Evolutionary conservation across 805 yeast genomes (phyloP).

Genomic region (Teunomyces stri): DNA sequence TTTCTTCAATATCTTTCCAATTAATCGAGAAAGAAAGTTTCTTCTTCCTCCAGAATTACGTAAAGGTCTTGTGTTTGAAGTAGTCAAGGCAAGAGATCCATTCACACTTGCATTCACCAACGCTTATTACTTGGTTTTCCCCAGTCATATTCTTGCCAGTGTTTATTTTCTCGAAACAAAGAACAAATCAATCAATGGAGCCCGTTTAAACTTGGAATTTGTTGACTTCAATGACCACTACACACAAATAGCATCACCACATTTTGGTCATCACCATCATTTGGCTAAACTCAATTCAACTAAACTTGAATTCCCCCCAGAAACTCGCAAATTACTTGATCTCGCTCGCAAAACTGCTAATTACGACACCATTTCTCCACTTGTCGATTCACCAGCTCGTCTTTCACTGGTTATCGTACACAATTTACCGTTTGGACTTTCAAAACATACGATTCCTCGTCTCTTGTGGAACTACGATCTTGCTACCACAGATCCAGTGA

Average conservation of each 20-base stretch:
- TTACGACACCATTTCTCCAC: background rate
- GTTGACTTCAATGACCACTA: slow-evolving; percentile 28
- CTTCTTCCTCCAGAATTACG: slow-evolving; percentile 18
- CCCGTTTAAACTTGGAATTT: slow-evolving; percentile 45
- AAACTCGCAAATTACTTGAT: slow-evolving; percentile 1
- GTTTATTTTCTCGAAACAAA: slow-evolving; percentile 50
- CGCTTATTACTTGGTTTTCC: slow-evolving; percentile 55
- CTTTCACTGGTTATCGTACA: slow-evolving; percentile 36
- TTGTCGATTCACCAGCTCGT: slow-evolving; percentile 12
- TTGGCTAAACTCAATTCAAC: background rate
- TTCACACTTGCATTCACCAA: slow-evolving; percentile 42
- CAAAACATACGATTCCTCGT: slow-evolving; percentile 32
- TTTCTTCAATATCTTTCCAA: slow-evolving; percentile 38
- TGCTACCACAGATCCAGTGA: slow-evolving; percentile 19
- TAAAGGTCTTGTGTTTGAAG: slow-evolving; percentile 32
- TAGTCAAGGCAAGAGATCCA: slow-evolving; percentile 51
- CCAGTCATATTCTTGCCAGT: slow-evolving; percentile 46
- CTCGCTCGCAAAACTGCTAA: background rate
- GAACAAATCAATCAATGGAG: slow-evolving; percentile 51
- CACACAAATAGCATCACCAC: slow-evolving; percentile 30
- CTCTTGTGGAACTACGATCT: slow-evolving; percentile 52
- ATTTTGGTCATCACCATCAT: slow-evolving; percentile 12
- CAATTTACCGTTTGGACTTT: slow-evolving; percentile 47
- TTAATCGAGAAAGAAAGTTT: slow-evolving; percentile 28
- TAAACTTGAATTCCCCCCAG: background rate